Evolutionary conservation across 2,329 filamentous ascomycete genomes (phyloP).

Genomic region (Xylariaceae sp.): DNA sequence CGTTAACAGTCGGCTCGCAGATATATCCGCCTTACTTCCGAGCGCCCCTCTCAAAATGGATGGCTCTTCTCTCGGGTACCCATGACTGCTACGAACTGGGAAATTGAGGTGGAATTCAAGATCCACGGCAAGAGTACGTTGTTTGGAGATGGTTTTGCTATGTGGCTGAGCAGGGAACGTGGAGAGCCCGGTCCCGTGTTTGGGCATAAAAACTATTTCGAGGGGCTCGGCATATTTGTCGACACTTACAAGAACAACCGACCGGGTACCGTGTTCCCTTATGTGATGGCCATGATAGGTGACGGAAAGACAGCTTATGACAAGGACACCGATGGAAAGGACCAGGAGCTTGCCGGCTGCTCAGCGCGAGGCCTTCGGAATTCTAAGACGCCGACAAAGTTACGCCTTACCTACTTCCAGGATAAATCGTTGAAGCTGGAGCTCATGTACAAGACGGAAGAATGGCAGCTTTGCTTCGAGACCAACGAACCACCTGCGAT

Average conservation of each 20-base stretch:
- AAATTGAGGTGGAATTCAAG: conserved; percentile 94
- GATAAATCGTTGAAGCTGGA: conserved; percentile 89
- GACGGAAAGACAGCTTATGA: conserved; percentile 88
- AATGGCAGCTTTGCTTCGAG: conserved; percentile 89
- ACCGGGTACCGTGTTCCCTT: conserved; percentile 90
- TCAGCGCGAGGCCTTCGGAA: conserved; percentile 89
- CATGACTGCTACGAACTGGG: conserved; percentile 96
- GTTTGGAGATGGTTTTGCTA: conserved; percentile 92
- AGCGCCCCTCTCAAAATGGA: conserved; percentile 84
- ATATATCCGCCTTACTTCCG: conserved; percentile 88
- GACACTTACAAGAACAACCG: conserved; percentile 99
- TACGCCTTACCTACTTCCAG: conserved; percentile 91
- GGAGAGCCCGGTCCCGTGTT: conserved; percentile 79
- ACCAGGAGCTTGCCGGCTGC: conserved; percentile 88
- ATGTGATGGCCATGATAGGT: conserved; percentile 97
- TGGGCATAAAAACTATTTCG: conserved; percentile 81
- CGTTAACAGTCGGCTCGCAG: conserved; percentile 42
- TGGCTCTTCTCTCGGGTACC: conserved; percentile 94
- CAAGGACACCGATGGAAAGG: conserved; percentile 90
- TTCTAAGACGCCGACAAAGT: conserved; percentile 73
- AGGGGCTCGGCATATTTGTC: conserved; percentile 91
- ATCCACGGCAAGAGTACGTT: conserved; percentile 85
- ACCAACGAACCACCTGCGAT: conserved; percentile 67
- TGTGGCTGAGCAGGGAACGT: conserved; percentile 96
- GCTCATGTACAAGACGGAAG: conserved; percentile 87